Evolutionary conservation across 306 rosid genomes (phyloP).

Genomic region (Pachyrhizus erosus): DNA sequence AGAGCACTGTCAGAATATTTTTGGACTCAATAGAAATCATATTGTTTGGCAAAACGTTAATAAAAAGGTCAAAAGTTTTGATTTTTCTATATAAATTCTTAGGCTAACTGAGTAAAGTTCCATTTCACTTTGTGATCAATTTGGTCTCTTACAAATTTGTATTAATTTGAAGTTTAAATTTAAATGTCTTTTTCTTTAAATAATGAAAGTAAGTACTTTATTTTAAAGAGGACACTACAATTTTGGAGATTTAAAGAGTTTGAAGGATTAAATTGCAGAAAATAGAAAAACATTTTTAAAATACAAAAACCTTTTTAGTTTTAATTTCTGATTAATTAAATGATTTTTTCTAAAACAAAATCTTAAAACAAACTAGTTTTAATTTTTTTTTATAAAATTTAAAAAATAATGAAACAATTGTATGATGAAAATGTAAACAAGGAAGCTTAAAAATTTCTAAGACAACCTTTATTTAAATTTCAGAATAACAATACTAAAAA

Average conservation of each 20-base stretch:
- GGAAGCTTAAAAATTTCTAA: background rate
- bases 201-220: background rate
- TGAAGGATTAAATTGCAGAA: background rate
- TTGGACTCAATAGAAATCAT: conserved; percentile 22
- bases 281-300: no score
- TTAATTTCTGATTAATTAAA: no score
- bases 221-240: background rate
- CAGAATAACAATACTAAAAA: no score
- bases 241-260: background rate
- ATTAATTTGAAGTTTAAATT: background rate
- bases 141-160: background rate
- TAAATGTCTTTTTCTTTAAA: background rate
- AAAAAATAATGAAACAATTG: background rate
- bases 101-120: background rate
- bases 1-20: background rate
- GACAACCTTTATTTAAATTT: background rate
- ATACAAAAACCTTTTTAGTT: no score
- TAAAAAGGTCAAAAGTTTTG: background rate
- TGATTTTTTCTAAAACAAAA: background rate
- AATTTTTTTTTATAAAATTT: background rate
- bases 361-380: background rate
- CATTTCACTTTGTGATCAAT: background rate
- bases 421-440: background rate
- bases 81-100: background rate
- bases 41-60: background rate